These are phyloP conservation scores for Tetracentron sinense DNA, from an alignment of 164 flowering plant genomes.

Conservation along the genomic window DNA sequence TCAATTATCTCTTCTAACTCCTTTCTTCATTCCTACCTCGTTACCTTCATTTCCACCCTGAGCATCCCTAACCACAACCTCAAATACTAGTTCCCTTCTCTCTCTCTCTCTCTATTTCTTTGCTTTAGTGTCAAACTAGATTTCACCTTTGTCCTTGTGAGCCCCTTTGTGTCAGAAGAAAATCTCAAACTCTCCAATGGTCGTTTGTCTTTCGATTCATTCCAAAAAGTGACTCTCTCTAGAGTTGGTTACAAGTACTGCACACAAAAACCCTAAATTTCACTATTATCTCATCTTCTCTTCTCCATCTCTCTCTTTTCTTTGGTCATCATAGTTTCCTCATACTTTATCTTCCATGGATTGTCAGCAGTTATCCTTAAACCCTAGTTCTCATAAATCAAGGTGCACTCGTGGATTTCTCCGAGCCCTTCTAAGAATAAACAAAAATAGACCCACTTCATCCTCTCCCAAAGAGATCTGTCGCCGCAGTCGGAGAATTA, in stretches of 20 bases:
- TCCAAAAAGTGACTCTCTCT: constrained; percentile 6
- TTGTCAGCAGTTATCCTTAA: constrained; percentile 4
- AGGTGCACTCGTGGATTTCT: constrained; percentile 36
- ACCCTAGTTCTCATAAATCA: constrained; percentile 18
- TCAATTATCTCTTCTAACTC: constrained; percentile 14
- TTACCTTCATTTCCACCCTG: too few species aligned
- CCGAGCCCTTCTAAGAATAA: constrained; percentile 25
- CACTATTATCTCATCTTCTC: too few species aligned
- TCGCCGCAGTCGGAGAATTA: constrained; percentile 25
- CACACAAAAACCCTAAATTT: too few species aligned
- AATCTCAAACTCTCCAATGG: constrained; percentile 21
- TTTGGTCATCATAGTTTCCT: too few species aligned
- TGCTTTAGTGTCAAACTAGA: constrained; percentile 35
- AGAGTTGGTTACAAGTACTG: constrained; percentile 12
- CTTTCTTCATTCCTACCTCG: too few species aligned
- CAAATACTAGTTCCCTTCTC: too few species aligned
- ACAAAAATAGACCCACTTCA: constrained; percentile 1
- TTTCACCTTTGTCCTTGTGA: constrained; percentile 27
- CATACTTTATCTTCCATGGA: too few species aligned
- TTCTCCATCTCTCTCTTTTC: too few species aligned
- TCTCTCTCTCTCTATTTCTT: too few species aligned
- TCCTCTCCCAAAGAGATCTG: constrained; percentile 4
- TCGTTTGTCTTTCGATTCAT: constrained; percentile 8
- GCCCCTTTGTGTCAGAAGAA: constrained; percentile 49
- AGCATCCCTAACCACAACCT: too few species aligned